Evolutionary conservation across 208 protist genomes (phyloP).

Genomic region (Kentomonas sorsogonicus): DNA sequence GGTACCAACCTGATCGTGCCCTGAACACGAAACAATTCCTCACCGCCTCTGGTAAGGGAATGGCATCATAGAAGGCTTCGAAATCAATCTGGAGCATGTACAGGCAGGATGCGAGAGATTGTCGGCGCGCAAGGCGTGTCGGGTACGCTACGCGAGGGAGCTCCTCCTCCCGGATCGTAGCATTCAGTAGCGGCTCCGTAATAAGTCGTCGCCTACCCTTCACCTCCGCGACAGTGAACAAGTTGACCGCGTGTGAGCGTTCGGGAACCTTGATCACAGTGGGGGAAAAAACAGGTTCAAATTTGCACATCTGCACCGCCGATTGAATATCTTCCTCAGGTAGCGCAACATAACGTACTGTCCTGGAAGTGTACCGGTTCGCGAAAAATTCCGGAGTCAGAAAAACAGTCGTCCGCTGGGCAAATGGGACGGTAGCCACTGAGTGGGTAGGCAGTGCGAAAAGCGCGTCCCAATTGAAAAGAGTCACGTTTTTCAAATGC

Average conservation of each 20-base stretch:
- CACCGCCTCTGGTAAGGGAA: slow-evolving; percentile 15
- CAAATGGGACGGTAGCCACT: too few species aligned
- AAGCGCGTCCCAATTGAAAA: too few species aligned
- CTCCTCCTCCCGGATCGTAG: slow-evolving; percentile 19
- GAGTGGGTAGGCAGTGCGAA: too few species aligned
- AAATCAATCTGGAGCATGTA: slow-evolving; percentile 34
- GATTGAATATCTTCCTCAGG: too few species aligned
- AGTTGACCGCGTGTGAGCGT: slow-evolving; percentile 16
- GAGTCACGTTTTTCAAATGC: too few species aligned
- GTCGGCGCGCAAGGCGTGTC: slow-evolving; percentile 11
- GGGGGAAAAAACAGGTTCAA: too few species aligned
- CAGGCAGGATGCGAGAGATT: slow-evolving; percentile 6
- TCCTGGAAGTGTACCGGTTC: too few species aligned
- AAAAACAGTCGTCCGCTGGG: too few species aligned
- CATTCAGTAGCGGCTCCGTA: slow-evolving; percentile 31
- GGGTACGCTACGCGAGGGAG: slow-evolving; percentile 16
- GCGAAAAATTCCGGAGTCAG: too few species aligned
- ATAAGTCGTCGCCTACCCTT: slow-evolving; percentile 29
- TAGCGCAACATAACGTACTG: too few species aligned
- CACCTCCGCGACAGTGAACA: slow-evolving; percentile 26
- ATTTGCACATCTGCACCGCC: too few species aligned
- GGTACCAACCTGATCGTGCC: slow-evolving; percentile 8
- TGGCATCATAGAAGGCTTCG: slow-evolving; percentile 32
- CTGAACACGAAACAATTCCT: slow-evolving; percentile 22
- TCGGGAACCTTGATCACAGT: too few species aligned